phyloP scores from a whole-genome alignment of 2,329 filamentous ascomycete genomes.

The Aspergillus unguis region DNA sequence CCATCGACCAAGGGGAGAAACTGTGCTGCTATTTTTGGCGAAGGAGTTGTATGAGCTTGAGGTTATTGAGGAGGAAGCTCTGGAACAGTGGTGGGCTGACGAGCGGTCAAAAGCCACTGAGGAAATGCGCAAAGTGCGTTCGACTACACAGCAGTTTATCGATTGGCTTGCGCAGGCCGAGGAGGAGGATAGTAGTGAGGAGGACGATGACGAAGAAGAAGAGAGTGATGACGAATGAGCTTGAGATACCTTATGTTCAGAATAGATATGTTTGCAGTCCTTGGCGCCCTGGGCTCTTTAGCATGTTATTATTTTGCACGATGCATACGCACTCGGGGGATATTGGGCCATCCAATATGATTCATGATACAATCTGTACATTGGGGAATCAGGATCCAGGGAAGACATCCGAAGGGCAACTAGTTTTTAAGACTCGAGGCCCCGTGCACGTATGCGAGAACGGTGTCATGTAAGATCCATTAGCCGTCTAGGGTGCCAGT shows the following conservation, averaged over 20 bases:
- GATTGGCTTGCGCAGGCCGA: conserved; percentile 79
- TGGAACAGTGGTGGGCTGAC: conserved; percentile 85
- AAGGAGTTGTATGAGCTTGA: conserved; percentile 85
- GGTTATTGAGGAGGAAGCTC: conserved; percentile 82
- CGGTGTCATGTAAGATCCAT: too few species aligned
- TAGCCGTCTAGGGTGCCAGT: too few species aligned
- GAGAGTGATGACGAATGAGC: conserved; percentile 23
- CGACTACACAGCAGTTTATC: conserved; percentile 73
- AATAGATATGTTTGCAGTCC: too few species aligned
- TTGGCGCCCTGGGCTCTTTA: too few species aligned
- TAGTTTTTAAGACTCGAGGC: too few species aligned
- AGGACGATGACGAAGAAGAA: conserved; percentile 32
- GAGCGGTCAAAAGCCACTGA: conserved; percentile 64
- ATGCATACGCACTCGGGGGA: too few species aligned
- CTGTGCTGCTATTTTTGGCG: conserved; percentile 70
- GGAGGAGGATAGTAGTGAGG: conserved; percentile 64
- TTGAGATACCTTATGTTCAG: neutral
- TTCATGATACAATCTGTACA: too few species aligned
- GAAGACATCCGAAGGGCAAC: too few species aligned
- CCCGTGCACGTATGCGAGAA: too few species aligned
- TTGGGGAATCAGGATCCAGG: too few species aligned
- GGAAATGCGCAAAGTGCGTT: conserved; percentile 66
- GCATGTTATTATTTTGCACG: too few species aligned
- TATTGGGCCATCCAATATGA: too few species aligned
- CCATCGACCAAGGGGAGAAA: conserved; percentile 60